These are phyloP conservation scores for Fusarium pseudoanthophilum DNA, from an alignment of 2,329 filamentous ascomycete genomes.

Conservation along the genomic window DNA sequence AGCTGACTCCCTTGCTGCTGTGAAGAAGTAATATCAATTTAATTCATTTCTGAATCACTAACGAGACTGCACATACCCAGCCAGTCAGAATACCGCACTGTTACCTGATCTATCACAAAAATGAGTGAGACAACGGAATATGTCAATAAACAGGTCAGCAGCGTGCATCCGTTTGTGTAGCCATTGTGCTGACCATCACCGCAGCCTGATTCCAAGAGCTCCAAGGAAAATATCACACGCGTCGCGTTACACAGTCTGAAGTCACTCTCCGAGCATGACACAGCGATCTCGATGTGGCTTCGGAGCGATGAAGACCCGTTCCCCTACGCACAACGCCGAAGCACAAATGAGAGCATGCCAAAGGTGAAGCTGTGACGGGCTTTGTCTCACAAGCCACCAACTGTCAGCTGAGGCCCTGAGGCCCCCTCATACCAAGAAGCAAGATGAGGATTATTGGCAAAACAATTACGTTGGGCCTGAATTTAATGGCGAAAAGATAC, in stretches of 20 bases:
- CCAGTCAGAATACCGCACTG: no score
- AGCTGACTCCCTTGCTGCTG: background rate
- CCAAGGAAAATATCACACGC: background rate
- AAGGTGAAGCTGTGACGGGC: background rate
- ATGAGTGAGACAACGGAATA: background rate
- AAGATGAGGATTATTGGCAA: no score
- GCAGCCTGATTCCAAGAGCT: background rate
- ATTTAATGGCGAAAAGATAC: background rate
- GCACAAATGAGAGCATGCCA: background rate
- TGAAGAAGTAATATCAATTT: background rate
- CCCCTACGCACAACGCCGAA: background rate
- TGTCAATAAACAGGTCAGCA: background rate
- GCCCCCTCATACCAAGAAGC: background rate
- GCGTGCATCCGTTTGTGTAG: background rate
- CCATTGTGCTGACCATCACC: background rate
- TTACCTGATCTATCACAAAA: background rate
- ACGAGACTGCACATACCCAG: accelerated
- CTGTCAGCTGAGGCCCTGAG: background rate
- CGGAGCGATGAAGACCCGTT: background rate
- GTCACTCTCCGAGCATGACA: background rate
- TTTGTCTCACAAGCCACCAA: background rate
- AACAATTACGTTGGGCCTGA: background rate
- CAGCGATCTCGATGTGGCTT: background rate
- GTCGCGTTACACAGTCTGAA: background rate
- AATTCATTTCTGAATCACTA: background rate